Evolutionary conservation across 768 basidiomycete species (phyloP).

Genomic region (Scleroderma citrinum): DNA sequence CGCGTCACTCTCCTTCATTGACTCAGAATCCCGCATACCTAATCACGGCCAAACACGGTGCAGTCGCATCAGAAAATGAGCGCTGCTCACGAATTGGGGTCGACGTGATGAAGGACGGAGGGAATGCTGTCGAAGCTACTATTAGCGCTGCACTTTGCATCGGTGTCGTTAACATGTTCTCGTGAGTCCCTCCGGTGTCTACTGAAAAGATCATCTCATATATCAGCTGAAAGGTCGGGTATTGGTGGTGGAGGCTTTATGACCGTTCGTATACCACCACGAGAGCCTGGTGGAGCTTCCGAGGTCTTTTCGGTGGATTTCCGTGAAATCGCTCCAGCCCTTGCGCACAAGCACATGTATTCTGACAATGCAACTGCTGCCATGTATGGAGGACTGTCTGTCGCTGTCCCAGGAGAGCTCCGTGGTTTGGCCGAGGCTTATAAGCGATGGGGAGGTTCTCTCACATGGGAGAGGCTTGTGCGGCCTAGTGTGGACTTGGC

Average conservation of each 20-base stretch:
- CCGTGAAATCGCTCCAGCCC: slow-evolving; percentile 77
- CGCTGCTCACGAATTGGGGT: slow-evolving; percentile 85
- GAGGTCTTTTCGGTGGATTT: slow-evolving; percentile 65
- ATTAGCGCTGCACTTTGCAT: slow-evolving; percentile 74
- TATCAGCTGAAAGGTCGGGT: slow-evolving; percentile 48
- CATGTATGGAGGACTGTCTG: slow-evolving; percentile 80
- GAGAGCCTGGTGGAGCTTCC: not conserved
- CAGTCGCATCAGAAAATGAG: slow-evolving; percentile 85
- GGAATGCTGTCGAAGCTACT: slow-evolving; percentile 87
- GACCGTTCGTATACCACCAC: slow-evolving; percentile 30
- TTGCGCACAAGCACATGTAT: slow-evolving; percentile 77
- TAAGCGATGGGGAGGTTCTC: slow-evolving; percentile 74
- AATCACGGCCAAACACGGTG: slow-evolving; percentile 63
- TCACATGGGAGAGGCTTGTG: too few relatives aligned
- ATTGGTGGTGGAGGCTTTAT: slow-evolving; percentile 89
- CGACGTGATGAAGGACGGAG: slow-evolving; percentile 67
- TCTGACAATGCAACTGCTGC: slow-evolving; percentile 39
- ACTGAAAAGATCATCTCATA: not conserved
- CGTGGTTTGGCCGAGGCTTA: slow-evolving; percentile 84
- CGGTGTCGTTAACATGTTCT: slow-evolving; percentile 88
- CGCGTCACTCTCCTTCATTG: not conserved
- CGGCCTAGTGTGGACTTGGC: too few relatives aligned
- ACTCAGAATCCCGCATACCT: slow-evolving; percentile 51
- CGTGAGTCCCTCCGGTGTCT: slow-evolving; percentile 39
- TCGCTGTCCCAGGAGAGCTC: slow-evolving; percentile 91